Conservation (phyloP, 805 yeast species). For the Saccharomycopsis fermentans region DNA sequence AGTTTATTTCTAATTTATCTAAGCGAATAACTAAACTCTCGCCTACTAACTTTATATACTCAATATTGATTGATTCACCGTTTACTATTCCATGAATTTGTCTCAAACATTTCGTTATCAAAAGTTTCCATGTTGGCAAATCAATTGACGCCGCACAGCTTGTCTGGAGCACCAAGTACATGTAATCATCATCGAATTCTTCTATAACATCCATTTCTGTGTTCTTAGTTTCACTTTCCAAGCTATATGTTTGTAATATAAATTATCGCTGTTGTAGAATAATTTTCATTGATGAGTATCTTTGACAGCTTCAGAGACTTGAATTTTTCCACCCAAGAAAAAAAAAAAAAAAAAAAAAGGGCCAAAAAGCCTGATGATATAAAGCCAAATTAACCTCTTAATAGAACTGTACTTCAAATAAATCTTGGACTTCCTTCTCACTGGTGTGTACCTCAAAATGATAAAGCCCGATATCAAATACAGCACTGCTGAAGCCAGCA, state of each 20-base stretch:
- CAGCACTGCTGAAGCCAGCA: neutral
- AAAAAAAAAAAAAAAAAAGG: neutral
- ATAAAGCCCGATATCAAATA: neutral
- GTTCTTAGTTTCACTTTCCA: neutral
- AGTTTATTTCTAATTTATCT: neutral
- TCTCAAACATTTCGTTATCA: slow-evolving; percentile 27
- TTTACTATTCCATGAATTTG: slow-evolving; percentile 31
- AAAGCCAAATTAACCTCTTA: too few species aligned
- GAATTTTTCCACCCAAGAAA: neutral
- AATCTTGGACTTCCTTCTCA: too few species aligned
- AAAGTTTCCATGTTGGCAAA: slow-evolving; percentile 31
- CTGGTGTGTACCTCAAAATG: neutral
- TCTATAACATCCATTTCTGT: neutral
- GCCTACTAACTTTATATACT: slow-evolving; percentile 23
- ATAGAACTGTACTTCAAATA: too few species aligned
- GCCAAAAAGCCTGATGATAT: too few species aligned
- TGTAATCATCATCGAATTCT: neutral
- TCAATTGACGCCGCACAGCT: slow-evolving; percentile 19
- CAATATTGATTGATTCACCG: slow-evolving; percentile 30
- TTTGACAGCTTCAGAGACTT: neutral
- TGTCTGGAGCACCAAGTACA: neutral
- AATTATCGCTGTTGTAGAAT: too few species aligned
- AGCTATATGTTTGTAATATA: too few species aligned
- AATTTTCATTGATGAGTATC: neutral
- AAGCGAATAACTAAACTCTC: neutral